Base-by-base conservation (phyloP, 164 flowering plant species). In the Piper longum region DNA sequence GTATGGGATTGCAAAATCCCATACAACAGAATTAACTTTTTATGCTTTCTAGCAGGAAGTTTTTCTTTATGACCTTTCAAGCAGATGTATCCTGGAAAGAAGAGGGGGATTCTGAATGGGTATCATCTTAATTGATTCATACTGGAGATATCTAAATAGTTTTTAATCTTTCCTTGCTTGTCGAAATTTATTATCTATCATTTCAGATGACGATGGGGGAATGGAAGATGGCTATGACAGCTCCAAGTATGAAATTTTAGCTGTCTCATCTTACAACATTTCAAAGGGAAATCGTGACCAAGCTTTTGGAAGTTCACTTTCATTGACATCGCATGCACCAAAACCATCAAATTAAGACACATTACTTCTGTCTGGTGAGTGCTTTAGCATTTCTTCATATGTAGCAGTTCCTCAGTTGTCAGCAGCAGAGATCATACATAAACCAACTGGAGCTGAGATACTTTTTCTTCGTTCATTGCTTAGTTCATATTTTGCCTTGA, bases 191-290 rank as follows among this genome's bases (percentile, higher is more conserved):
- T 7, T 12, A 16, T 41, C 16, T 42, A 9, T 40, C 7, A 60
- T 5, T 2, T 60, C 77, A 93, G 98, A 82, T 71, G 99, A 90
- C 69, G 59, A 70, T 67, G 95, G 86, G 72, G 95, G 79, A 48
- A 76, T 74, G 68, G 99, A 90, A 69, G 97, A 90, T 64, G 99
- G 87, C 56, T 90, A 85, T 78, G 99, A 86, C 7, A 93, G 99
- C 76, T 84, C 91, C 52, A 80, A 82, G 71, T 97, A 93, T 77
- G 96, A 93, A 64, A 72, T 80, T 42, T 83, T 80, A 70, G 90
- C 99, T 75, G 87, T 93, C 65, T 88, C 96, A 65, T 93, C 98
- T 48, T 88, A 75, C 70, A 92, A 88, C 72, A 80, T 75, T n/a
- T 58, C 66, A 56, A 92, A 73, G 71, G 98, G 85, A 66, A 80